Percentiles rank a stretch among this genome's conserved stretches.
Conservation (phyloP, 2,329 filamentous ascomycete species). For the Cladorrhinum sp. region DNA sequence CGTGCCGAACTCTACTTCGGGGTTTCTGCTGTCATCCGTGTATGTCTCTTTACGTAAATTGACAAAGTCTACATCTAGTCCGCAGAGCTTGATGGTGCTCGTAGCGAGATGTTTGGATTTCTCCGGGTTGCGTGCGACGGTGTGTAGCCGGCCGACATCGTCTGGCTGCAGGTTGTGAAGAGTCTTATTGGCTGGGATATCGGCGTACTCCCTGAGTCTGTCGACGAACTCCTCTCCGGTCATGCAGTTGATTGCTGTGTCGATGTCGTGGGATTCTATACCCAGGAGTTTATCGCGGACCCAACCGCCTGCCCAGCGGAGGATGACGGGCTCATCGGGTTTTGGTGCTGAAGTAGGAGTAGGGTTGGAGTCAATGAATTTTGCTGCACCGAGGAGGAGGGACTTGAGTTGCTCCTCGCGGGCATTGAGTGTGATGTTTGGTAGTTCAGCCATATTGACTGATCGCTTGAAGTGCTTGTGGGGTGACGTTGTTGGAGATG, state of each 20-base stretch:
- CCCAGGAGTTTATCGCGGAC: conserved; percentile 80
- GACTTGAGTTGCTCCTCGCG: conserved; percentile 69
- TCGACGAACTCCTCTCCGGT: conserved; percentile 74
- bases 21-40: conserved; percentile 82
- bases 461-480: background rate
- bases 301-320: conserved; percentile 85
- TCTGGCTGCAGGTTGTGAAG: conserved; percentile 57
- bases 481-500: conserved; percentile 8
- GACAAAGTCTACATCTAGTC: conserved; percentile 88
- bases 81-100: conserved; percentile 79
- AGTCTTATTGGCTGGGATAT: conserved; percentile 54
- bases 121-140: conserved; percentile 87
- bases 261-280: conserved; percentile 73
- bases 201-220: conserved; percentile 66
- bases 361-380: conserved; percentile 55
- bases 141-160: conserved; percentile 75
- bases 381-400: conserved; percentile 80
- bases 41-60: conserved; percentile 93
- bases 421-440: conserved; percentile 55
- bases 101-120: conserved; percentile 97
- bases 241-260: conserved; percentile 82
- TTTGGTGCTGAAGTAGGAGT: conserved; percentile 37
- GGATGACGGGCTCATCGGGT: conserved; percentile 51
- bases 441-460: conserved; percentile 15
- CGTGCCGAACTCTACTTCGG: conserved; percentile 89